Evolutionary conservation across 371 early-diverging fungal species (phyloP).

Genomic region (Amoeboaphelidium occidentale): DNA sequence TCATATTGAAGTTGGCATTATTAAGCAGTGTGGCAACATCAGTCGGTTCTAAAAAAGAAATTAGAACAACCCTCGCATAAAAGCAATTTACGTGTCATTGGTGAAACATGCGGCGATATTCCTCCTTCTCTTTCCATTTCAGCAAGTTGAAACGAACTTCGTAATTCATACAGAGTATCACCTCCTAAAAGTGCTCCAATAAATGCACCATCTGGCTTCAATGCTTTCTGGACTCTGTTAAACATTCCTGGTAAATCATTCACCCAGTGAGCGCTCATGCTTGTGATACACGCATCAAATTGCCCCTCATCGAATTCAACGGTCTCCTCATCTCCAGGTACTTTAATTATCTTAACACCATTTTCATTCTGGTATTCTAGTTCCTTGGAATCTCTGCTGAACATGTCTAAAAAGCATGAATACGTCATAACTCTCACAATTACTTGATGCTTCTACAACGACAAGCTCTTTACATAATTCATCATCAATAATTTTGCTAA

Average conservation of each 20-base stretch:
- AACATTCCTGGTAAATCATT: conserved; percentile 64
- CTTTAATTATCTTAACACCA: neutral
- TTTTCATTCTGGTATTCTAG: neutral
- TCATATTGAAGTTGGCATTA: neutral
- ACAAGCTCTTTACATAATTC: conserved; percentile 54
- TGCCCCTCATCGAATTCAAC: conserved; percentile 48
- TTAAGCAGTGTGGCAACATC: neutral
- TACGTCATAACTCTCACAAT: neutral
- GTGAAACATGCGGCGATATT: conserved; percentile 65
- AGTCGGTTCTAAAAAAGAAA: too few relatives aligned
- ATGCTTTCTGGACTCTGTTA: conserved; percentile 17
- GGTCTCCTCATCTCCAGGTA: conserved; percentile 37
- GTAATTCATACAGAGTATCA: conserved; percentile 73
- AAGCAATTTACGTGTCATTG: conserved; percentile 40
- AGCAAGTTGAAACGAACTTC: conserved; percentile 65
- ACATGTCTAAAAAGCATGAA: too few relatives aligned
- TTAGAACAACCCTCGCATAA: too few relatives aligned
- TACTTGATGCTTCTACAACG: conserved; percentile 33
- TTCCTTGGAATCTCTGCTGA: too few relatives aligned
- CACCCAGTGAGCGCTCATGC: conserved; percentile 74
- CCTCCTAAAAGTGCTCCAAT: conserved; percentile 79
- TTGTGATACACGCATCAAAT: conserved; percentile 61
- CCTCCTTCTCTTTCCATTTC: conserved; percentile 74
- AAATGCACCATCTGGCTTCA: conserved; percentile 78
- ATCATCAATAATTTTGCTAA: conserved; percentile 46